phyloP scores from a whole-genome alignment of 148 eudicot genomes.

The Rhododendron henanense region DNA sequence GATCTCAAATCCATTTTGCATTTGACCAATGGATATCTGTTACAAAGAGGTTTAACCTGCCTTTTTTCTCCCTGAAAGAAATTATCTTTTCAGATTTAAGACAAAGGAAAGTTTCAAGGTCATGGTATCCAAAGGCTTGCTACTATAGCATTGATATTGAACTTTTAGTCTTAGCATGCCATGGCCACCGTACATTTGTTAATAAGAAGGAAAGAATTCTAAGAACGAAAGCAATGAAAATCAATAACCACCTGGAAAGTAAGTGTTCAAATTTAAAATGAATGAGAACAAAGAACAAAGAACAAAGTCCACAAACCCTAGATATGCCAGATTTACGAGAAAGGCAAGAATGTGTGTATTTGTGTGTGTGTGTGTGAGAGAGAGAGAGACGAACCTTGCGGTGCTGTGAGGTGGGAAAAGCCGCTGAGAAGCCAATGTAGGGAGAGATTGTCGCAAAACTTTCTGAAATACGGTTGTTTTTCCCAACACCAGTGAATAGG shows the following conservation, averaged over 20 bases:
- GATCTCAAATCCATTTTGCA: conserved; percentile 18
- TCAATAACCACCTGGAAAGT: background rate
- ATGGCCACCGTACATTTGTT: background rate
- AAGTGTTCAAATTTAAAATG: background rate
- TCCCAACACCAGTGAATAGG: too few relatives aligned
- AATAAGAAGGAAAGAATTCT: background rate
- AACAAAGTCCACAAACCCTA: too few relatives aligned
- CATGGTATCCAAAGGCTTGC: background rate
- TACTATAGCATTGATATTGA: background rate
- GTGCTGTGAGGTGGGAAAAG: too few relatives aligned
- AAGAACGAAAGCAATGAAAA: background rate
- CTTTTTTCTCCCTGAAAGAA: too few relatives aligned
- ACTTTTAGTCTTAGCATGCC: background rate
- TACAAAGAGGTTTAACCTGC: conserved; percentile 9
- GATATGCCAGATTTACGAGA: too few relatives aligned
- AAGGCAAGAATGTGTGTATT: too few relatives aligned
- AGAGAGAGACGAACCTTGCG: too few relatives aligned
- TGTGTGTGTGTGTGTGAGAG: too few relatives aligned
- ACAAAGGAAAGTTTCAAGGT: background rate
- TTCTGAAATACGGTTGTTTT: too few relatives aligned
- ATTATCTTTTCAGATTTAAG: conserved; percentile 14
- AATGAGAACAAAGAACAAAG: background rate
- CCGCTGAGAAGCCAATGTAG: too few relatives aligned
- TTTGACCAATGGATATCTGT: conserved; percentile 28
- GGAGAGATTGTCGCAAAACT: too few relatives aligned